phyloP scores from a whole-genome alignment of 2,329 filamentous ascomycete species.

The Calonectria naviculata region DNA sequence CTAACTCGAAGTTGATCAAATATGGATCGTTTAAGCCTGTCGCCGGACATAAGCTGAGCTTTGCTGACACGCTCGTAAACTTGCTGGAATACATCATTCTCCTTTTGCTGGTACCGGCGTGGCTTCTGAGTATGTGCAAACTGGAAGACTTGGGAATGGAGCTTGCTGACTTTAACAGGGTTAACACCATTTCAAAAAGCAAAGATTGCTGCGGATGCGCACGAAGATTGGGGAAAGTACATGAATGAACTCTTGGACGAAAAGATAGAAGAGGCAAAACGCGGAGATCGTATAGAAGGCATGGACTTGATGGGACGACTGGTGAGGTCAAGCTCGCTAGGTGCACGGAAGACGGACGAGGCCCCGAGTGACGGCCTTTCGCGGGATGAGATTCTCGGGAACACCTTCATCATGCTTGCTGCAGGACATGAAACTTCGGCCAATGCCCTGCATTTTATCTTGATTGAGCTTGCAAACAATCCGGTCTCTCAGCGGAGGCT shows the following conservation, averaged over 20 bases:
- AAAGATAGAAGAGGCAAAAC: conserved; percentile 60
- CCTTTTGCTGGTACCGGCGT: conserved; percentile 69
- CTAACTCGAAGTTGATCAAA: conserved; percentile 58
- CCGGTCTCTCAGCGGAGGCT: conserved; percentile 72
- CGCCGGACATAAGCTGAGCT: conserved; percentile 71
- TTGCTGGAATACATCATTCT: conserved; percentile 73
- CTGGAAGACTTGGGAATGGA: background rate
- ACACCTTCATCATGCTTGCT: conserved; percentile 75
- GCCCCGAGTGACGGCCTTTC: conserved; percentile 54
- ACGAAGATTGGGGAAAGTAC: conserved; percentile 74
- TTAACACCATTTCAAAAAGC: conserved; percentile 62
- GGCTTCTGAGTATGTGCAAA: conserved; percentile 60
- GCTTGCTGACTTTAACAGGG: conserved; percentile 41
- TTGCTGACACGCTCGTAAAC: conserved; percentile 70
- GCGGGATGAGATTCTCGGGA: conserved; percentile 76
- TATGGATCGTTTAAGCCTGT: conserved; percentile 59
- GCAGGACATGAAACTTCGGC: conserved; percentile 87
- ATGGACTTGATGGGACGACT: conserved; percentile 66
- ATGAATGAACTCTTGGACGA: conserved; percentile 75
- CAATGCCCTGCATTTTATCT: conserved; percentile 77
- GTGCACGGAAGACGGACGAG: background rate
- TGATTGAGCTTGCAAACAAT: conserved; percentile 75
- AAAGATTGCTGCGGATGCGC: conserved; percentile 63
- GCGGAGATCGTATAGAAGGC: conserved; percentile 51
- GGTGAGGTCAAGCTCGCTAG: conserved; percentile 53